A percentile compares a stretch with the other conserved stretches of the same genome.
These are phyloP conservation scores for Podila horticola DNA, from an alignment of 192 early-diverging fungal genomes.

Conservation along the genomic window DNA sequence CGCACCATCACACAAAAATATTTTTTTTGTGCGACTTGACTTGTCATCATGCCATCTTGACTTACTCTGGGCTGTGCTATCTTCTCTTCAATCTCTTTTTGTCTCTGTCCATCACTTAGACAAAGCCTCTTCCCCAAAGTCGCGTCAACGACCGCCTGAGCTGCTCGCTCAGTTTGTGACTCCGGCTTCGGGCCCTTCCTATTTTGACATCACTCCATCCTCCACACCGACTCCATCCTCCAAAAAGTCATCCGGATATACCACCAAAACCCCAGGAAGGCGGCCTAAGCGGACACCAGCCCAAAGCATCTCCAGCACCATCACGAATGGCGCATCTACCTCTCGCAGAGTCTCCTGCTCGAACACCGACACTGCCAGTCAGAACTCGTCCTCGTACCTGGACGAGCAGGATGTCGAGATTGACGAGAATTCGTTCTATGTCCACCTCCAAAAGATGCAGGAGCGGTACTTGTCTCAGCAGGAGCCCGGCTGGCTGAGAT, in stretches of 20 bases:
- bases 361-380: slow-evolving; percentile 21
- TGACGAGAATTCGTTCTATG: slow-evolving; percentile 48
- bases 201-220: slow-evolving; percentile 43
- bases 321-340: slow-evolving; percentile 26
- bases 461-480: slow-evolving; percentile 33
- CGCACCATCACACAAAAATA: too few species aligned
- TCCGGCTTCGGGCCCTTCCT: slow-evolving; percentile 35
- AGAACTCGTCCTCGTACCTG: slow-evolving; percentile 34
- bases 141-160: not conserved
- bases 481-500: slow-evolving; percentile 40
- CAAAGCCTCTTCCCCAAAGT: not conserved
- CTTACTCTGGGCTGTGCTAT: slow-evolving; percentile 11
- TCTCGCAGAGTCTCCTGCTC: slow-evolving; percentile 28
- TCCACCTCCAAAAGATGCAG: slow-evolving; percentile 51
- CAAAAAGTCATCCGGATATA: slow-evolving; percentile 20
- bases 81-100: not conserved
- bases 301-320: slow-evolving; percentile 43
- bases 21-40: slow-evolving; percentile 1
- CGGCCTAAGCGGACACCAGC: slow-evolving; percentile 40
- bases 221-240: not conserved
- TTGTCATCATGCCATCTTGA: not conserved
- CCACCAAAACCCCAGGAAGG: slow-evolving; percentile 38
- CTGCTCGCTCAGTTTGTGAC: slow-evolving; percentile 22
- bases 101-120: not conserved
- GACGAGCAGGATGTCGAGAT: slow-evolving; percentile 43